A percentile compares a stretch with the other conserved stretches of the same genome.
Evolutionary conservation across 352 stramenopile genomes (phyloP).

Genomic region (Globisporangium irregulare): DNA sequence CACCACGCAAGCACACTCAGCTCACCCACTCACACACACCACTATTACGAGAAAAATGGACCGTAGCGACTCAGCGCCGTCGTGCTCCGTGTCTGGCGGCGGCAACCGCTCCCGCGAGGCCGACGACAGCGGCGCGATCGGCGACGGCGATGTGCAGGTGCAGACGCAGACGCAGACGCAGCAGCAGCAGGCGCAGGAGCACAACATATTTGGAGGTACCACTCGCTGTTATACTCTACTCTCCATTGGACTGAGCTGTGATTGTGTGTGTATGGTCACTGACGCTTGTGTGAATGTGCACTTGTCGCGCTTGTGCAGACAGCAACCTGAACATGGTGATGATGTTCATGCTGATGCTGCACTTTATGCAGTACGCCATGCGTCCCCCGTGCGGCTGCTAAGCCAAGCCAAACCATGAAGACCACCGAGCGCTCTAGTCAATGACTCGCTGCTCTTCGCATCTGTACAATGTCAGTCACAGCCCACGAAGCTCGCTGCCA

Average conservation of each 20-base stretch:
- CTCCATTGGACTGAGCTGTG: too few species aligned
- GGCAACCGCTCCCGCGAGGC: conserved; percentile 11
- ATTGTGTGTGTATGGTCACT: too few species aligned
- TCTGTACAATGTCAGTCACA: background rate
- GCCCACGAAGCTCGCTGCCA: background rate
- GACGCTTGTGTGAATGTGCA: background rate
- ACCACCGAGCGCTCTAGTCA: background rate
- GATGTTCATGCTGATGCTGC: conserved; percentile 80
- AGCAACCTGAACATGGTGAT: conserved; percentile 85
- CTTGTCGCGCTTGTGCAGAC: conserved; percentile 26
- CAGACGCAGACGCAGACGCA: conserved; percentile 20
- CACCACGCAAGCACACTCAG: background rate
- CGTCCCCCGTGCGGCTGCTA: conserved; percentile 79
- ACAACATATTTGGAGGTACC: conserved; percentile 85
- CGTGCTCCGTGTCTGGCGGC: conserved; percentile 35
- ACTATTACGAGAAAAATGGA: conserved; percentile 12
- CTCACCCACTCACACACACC: background rate
- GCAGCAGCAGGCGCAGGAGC: conserved; percentile 31
- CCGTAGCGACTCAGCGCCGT: conserved; percentile 19
- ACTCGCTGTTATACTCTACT: background rate
- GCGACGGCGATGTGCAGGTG: conserved; percentile 20
- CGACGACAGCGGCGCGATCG: conserved; percentile 4
- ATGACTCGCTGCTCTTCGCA: background rate
- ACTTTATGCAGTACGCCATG: conserved; percentile 89
- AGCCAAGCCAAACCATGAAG: conserved; percentile 4